Conservation (phyloP, 306 rosid genomes). For the Corylus avellana region DNA sequence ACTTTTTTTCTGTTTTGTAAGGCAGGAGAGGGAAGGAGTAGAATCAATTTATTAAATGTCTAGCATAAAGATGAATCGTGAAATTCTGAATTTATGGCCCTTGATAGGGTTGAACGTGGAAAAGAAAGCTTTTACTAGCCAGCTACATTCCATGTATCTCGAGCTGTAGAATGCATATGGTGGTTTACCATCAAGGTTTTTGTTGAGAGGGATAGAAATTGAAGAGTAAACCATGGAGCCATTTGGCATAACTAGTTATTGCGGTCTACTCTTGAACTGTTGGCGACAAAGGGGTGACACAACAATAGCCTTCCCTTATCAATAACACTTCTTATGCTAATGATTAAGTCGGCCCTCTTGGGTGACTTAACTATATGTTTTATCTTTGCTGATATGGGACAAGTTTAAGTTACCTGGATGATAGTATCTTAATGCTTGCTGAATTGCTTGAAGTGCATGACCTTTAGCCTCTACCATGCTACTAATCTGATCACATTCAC, state of each 20-base stretch:
- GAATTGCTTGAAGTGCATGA: background rate
- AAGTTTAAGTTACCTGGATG: background rate
- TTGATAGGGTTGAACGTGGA: background rate
- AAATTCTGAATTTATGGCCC: background rate
- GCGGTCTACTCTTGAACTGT: background rate
- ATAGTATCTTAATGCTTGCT: background rate
- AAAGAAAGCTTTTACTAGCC: background rate
- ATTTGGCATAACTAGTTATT: background rate
- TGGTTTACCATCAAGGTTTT: background rate
- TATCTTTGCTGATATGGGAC: background rate
- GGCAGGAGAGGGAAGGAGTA: background rate
- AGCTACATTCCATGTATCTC: background rate
- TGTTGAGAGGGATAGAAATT: background rate
- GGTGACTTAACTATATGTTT: background rate
- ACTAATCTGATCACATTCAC: slow-evolving; percentile 12
- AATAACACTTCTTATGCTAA: background rate
- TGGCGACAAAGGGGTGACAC: background rate
- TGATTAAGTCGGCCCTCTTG: background rate
- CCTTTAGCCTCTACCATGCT: slow-evolving; percentile 3
- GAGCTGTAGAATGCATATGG: background rate
- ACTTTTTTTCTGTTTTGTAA: background rate
- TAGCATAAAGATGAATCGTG: slow-evolving; percentile 1
- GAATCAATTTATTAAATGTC: background rate
- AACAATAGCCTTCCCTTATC: background rate
- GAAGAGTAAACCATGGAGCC: background rate